Evolutionary conservation across 1,139 yeast genomes (phyloP).

Genomic region (Hyphopichia buzzinii): DNA sequence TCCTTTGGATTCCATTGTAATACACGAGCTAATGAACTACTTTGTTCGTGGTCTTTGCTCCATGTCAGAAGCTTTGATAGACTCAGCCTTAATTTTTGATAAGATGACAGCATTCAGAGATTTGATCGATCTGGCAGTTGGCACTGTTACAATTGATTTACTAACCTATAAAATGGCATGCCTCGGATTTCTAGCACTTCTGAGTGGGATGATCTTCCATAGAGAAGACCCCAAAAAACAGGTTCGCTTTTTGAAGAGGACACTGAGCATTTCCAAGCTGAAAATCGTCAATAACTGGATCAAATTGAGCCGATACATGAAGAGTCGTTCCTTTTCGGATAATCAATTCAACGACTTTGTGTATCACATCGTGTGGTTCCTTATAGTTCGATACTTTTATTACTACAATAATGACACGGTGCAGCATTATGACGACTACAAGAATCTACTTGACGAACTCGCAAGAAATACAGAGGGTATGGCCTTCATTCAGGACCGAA

Average conservation of each 20-base stretch:
- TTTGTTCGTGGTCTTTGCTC: not conserved
- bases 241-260: not conserved
- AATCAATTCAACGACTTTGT: constrained; percentile 25
- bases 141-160: not conserved
- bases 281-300: constrained; percentile 23
- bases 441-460: constrained; percentile 26
- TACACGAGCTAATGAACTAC: not conserved
- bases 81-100: not conserved
- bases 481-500: constrained; percentile 16
- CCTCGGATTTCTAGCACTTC: constrained; percentile 19
- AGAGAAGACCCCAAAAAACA: constrained; percentile 4
- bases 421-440: constrained; percentile 32
- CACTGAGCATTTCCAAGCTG: not conserved
- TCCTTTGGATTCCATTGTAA: not conserved
- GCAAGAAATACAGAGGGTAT: constrained; percentile 27
- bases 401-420: constrained; percentile 19
- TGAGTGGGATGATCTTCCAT: constrained; percentile 23
- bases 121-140: not conserved
- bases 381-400: constrained; percentile 24
- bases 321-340: constrained; percentile 16
- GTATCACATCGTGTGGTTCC: constrained; percentile 30
- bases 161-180: not conserved
- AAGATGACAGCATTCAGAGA: not conserved
- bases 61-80: not conserved
- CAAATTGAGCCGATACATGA: constrained; percentile 20